Evolutionary conservation across 257 asterid genomes (phyloP).

Genomic region (Solanum paucissectum): DNA sequence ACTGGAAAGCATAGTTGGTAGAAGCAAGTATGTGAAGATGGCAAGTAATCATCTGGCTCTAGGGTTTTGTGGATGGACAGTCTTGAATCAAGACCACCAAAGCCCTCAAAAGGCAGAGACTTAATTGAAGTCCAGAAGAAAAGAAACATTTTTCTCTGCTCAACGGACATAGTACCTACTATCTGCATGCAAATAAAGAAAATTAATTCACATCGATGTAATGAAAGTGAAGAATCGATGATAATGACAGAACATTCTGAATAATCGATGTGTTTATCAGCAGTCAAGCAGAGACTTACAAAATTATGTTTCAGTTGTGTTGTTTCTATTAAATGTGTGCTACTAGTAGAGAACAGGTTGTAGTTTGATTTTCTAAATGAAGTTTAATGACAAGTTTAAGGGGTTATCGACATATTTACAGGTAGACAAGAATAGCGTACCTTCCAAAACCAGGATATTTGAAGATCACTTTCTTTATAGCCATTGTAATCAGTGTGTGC

Average conservation of each 20-base stretch:
- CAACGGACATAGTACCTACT: conserved; percentile 55
- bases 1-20: conserved; percentile 67
- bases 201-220: not conserved
- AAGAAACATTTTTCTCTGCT: conserved; percentile 66
- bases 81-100: conserved; percentile 65
- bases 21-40: conserved; percentile 91
- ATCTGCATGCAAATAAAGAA: conserved; percentile 23
- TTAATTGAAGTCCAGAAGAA: conserved; percentile 94
- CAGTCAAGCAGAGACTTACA: not conserved
- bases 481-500: conserved; percentile 72
- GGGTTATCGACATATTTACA: not conserved
- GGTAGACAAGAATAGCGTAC: conserved; percentile 14
- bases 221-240: not conserved
- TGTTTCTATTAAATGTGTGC: not conserved
- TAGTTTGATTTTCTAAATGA: not conserved
- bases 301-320: not conserved
- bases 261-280: not conserved
- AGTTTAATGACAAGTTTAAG: not conserved
- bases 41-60: conserved; percentile 48
- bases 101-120: conserved; percentile 71
- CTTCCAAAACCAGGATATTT: conserved; percentile 94
- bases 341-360: not conserved
- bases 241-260: not conserved
- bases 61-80: conserved; percentile 41
- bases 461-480: conserved; percentile 51